Base-by-base conservation (phyloP, 1,139 yeast genomes). In the Scheffersomyces insectosa region DNA sequence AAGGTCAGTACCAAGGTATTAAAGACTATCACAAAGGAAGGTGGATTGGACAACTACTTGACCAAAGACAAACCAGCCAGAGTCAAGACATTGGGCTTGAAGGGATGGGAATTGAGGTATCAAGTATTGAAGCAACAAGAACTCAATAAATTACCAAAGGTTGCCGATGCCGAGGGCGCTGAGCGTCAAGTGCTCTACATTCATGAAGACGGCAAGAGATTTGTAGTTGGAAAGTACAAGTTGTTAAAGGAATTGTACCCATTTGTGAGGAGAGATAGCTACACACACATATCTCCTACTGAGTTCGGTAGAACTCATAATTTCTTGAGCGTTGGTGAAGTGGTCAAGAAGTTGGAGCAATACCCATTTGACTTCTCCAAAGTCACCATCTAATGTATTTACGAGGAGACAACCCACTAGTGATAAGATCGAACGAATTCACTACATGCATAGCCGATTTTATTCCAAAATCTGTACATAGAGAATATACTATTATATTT, bases 91-190 rank as follows among this genome's bases (percentile, higher is more conserved):
- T 72, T 93, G 59, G 99, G 99, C 1, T 85, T 91, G 44, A 75
- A 79, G 45, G 99, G 97, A 28, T 93, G 98, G 98, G 80, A 78
- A 57, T 74, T 93, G 56, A 84, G 93, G 60, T 90, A 85, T 65
- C 79, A 82, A 45, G 82, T 93, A 23, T 65, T 91, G 57, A 61
- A 62, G 47, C 55, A 60, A 38, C 51, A 57, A 41, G 68, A 66
- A 48, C 48, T 55, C 28, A 46, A 61, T 33, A 59, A 62, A 38
- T 50, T 62, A 39, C 61, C 66, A 30, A 39, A 48, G 20, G 63
- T 66, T 10, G 55, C 57, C 3, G 65, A 64, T 45, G 45, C 35
- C 3, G 23, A 36, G 6, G 80, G 80, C 23, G 49, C 52, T 14
- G 42, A 46, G 11, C 59, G 60, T 13, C 78, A 77, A 33, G 77